Evolutionary conservation across 2,329 filamentous ascomycete species (phyloP), one percentile per base, ranked within the genome.

Genomic region (Aspergillus thermomutatus): DNA sequence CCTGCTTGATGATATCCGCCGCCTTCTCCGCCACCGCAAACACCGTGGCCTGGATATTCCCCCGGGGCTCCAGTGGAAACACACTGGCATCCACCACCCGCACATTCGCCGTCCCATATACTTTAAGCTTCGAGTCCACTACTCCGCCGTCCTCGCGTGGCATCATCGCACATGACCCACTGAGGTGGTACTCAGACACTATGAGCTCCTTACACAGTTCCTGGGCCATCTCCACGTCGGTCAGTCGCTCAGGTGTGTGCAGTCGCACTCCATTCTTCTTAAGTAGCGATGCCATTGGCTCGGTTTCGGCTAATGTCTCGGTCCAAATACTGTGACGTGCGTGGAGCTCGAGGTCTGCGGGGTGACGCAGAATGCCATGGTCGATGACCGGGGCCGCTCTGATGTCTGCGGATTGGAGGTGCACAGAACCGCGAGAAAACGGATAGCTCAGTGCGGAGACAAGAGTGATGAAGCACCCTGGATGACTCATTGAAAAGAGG

Each of bases 341-440:
- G 0, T 76, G 62, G 8, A 80, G 58, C 43, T 79, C 72, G 4
- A 75, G 54, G 54, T 81, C 79, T 2, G 77, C 63, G 0, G 79
- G 75, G 54, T 81, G 74, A 7, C 73, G 69, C 19, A 80, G 67
- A 40, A 78, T 79, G 9, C 69, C 70, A 0, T 75, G 73, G 60
- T 82, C 76, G 53, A 81, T 78, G 1, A 58, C 46, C 0, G 79
- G 77, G 14, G 71, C 61, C 3, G 48, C 66, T 0, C 62, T 62
- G 0, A 73, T 67, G 47, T 78, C 66, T 0, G 73, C 46, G 0
- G 75, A 78, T 0, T 60, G 60, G 47, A 80, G 74, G 55, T 80
- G 78, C 0, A 77, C 63, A 17, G 57, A 63, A 3, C 70, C 71
- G 1, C 68, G 66, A 1, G 70, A 73, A 7, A 72, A 63, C 0